These are phyloP conservation scores for Candida taoyuanica DNA, from an alignment of 805 yeast genomes.

Conservation along the genomic window DNA sequence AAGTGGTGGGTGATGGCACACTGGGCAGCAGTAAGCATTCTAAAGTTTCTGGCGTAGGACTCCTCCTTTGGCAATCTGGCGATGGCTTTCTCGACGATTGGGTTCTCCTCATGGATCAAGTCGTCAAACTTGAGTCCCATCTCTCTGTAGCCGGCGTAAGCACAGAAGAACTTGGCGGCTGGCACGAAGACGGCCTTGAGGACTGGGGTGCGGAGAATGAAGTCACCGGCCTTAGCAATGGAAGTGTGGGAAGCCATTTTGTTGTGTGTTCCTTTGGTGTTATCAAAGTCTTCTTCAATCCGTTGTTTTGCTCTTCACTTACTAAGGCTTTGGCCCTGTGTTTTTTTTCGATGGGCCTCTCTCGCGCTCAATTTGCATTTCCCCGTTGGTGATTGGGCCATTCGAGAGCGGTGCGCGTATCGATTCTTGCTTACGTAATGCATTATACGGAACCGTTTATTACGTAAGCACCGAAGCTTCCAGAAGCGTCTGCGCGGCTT, in stretches of 20 bases:
- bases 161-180: conserved; percentile 66
- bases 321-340: not conserved
- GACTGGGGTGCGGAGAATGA: conserved; percentile 73
- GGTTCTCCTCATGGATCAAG: conserved; percentile 81
- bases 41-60: conserved; percentile 85
- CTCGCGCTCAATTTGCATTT: not conserved
- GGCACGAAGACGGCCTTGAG: conserved; percentile 77
- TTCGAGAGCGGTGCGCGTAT: not conserved
- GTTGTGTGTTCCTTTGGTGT: not conserved
- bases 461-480: too few relatives aligned
- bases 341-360: not conserved
- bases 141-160: conserved; percentile 88
- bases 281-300: not conserved
- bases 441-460: too few relatives aligned
- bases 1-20: conserved; percentile 76
- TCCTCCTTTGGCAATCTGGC: conserved; percentile 81
- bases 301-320: not conserved
- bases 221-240: conserved; percentile 70
- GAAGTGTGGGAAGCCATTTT: conserved; percentile 43
- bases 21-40: conserved; percentile 91
- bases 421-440: not conserved
- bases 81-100: conserved; percentile 80
- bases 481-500: too few relatives aligned
- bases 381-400: not conserved
- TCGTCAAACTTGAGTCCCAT: conserved; percentile 92